Evolutionary conservation across 2,329 filamentous ascomycete species (phyloP).

Genomic region (Alternaria sp.): DNA sequence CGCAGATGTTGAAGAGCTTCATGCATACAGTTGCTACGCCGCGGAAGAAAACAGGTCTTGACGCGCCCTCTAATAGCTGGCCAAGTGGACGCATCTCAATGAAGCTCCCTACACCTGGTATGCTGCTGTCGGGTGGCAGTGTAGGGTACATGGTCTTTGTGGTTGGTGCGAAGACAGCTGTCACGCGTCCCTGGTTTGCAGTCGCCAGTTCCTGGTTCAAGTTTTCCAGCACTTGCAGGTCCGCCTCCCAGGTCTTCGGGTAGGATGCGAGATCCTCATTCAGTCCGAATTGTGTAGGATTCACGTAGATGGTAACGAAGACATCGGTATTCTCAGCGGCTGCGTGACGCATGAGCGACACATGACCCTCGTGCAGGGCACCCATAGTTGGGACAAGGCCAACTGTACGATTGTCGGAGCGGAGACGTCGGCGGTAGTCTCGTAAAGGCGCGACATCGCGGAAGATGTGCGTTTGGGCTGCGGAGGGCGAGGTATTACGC

Average conservation of each 20-base stretch:
- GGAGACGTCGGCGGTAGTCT: conserved; percentile 71
- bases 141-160: conserved; percentile 88
- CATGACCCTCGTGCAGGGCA: conserved; percentile 89
- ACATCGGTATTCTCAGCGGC: conserved; percentile 85
- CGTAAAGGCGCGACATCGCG: conserved; percentile 77
- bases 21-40: conserved; percentile 96
- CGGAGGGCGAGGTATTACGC: conserved; percentile 28
- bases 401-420: conserved; percentile 73
- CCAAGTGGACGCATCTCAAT: conserved; percentile 88
- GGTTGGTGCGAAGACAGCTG: conserved; percentile 85
- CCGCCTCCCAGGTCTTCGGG: conserved; percentile 85
- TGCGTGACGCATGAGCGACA: conserved; percentile 84
- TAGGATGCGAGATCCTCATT: conserved; percentile 89
- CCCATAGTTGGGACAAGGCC: conserved; percentile 98
- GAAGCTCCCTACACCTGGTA: conserved; percentile 84
- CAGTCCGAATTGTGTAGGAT: conserved; percentile 93
- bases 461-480: conserved; percentile 69
- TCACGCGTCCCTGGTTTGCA: conserved; percentile 67
- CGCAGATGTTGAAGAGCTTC: conserved; percentile 87
- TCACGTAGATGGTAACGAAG: conserved; percentile 92
- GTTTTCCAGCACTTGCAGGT: conserved; percentile 70
- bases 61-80: conserved; percentile 81
- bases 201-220: conserved; percentile 77
- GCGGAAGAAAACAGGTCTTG: conserved; percentile 91
- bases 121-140: conserved; percentile 74